phyloP scores from a whole-genome alignment of 768 basidiomycete genomes.

The Neoboletus magnificus region DNA sequence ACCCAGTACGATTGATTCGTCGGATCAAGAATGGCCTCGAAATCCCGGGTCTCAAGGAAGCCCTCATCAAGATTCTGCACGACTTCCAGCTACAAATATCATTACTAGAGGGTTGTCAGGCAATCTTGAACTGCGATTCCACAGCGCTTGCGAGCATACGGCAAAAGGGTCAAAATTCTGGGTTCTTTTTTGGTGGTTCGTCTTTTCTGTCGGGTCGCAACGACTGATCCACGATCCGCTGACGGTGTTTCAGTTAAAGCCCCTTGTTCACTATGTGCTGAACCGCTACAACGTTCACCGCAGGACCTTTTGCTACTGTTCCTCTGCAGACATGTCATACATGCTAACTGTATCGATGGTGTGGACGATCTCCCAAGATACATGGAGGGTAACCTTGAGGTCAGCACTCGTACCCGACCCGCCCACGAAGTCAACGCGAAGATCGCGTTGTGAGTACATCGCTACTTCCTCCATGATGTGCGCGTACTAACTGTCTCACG shows the following conservation, averaged over 20 bases:
- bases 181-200: conserved; percentile 75
- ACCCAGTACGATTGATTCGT: conserved; percentile 89
- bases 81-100: conserved; percentile 95
- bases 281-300: conserved; percentile 53
- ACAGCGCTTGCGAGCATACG: conserved; percentile 64
- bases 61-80: conserved; percentile 94
- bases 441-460: conserved; percentile 67
- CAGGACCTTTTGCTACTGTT: conserved; percentile 70
- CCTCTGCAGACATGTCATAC: conserved; percentile 85
- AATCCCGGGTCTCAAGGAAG: conserved; percentile 91
- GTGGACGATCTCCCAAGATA: conserved; percentile 60
- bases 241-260: conserved; percentile 46
- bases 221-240: background rate
- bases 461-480: background rate
- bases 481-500: background rate
- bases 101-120: conserved; percentile 87
- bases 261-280: conserved; percentile 64
- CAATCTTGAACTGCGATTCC: conserved; percentile 82
- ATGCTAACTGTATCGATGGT: conserved; percentile 72
- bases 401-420: conserved; percentile 37
- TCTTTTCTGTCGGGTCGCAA: conserved; percentile 2
- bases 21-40: conserved; percentile 95
- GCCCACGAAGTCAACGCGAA: conserved; percentile 57
- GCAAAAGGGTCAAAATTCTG: conserved; percentile 73
- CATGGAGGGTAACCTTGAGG: conserved; percentile 48